phyloP scores from a whole-genome alignment of 257 asterid species.

The Nicotiana benthamiana region DNA sequence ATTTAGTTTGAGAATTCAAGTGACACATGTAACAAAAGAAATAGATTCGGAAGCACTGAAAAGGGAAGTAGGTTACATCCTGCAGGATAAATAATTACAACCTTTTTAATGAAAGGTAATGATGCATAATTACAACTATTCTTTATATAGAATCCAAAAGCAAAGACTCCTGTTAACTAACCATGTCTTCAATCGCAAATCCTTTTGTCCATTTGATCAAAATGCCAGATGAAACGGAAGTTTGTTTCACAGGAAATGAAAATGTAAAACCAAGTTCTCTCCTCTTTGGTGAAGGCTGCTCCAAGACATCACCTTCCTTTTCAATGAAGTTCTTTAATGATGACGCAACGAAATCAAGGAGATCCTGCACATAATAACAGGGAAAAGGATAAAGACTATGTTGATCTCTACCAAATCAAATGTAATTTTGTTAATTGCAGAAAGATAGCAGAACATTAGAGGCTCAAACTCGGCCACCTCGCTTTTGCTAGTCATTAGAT shows the following conservation, averaged over 20 bases:
- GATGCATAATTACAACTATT: not conserved
- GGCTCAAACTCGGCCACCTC: slow-evolving; percentile 36
- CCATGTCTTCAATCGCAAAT: slow-evolving; percentile 62
- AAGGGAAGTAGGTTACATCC: not conserved
- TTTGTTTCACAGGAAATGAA: slow-evolving; percentile 76
- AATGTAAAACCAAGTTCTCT: slow-evolving; percentile 83
- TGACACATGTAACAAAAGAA: not conserved
- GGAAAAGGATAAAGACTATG: not conserved
- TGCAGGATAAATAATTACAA: not conserved
- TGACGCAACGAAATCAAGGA: slow-evolving; percentile 71
- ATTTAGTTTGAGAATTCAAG: not conserved
- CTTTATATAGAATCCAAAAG: not conserved
- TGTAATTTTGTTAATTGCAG: not conserved
- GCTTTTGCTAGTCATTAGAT: slow-evolving; percentile 47
- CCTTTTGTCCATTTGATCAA: slow-evolving; percentile 82
- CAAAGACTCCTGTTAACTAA: slow-evolving; percentile 23
- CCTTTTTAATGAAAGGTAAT: not conserved
- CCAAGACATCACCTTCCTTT: slow-evolving; percentile 35
- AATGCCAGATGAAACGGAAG: slow-evolving; percentile 58
- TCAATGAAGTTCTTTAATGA: slow-evolving; percentile 50
- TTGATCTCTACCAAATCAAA: not conserved
- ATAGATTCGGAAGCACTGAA: not conserved
- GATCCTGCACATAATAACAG: slow-evolving; percentile 40
- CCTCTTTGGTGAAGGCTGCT: slow-evolving; percentile 23
- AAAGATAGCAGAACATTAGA: not conserved